Evolutionary conservation across 371 early-diverging fungal species (phyloP).

Genomic region (Apophysomyces ossiformis): DNA sequence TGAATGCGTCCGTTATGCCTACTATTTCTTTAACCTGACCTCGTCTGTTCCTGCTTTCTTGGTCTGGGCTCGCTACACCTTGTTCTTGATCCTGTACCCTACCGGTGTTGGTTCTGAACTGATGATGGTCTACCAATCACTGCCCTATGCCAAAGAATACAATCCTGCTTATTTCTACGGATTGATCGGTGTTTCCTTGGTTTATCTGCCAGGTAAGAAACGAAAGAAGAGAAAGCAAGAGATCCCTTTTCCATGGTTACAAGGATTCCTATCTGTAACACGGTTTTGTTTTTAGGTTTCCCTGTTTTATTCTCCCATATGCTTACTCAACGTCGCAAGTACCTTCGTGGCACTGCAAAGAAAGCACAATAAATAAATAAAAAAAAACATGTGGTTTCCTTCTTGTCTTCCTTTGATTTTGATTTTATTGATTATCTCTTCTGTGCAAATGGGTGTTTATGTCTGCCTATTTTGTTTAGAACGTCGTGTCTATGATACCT

Average conservation of each 20-base stretch:
- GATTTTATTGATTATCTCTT: not conserved
- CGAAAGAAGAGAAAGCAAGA: not conserved
- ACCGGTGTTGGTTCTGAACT: constrained; percentile 88
- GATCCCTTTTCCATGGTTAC: not conserved
- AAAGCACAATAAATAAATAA: constrained; percentile 19
- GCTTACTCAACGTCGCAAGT: constrained; percentile 85
- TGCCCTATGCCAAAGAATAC: constrained; percentile 66
- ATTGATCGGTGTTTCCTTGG: constrained; percentile 56
- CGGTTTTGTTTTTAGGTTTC: constrained; percentile 53
- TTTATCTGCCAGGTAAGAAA: constrained; percentile 73
- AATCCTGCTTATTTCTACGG: constrained; percentile 58
- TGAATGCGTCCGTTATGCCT: constrained; percentile 88
- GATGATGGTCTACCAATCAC: constrained; percentile 73
- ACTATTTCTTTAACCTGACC: constrained; percentile 75
- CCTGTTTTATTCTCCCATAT: constrained; percentile 90
- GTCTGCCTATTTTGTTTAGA: constrained; percentile 6
- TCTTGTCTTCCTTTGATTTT: not conserved
- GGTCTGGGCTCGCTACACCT: constrained; percentile 81
- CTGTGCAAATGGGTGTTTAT: not conserved
- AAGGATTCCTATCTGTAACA: not conserved
- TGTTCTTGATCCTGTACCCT: constrained; percentile 92
- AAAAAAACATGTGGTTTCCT: not conserved
- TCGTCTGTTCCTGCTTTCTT: constrained; percentile 54
- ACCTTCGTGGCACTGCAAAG: constrained; percentile 40
- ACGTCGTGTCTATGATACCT: constrained; percentile 38